Base-by-base conservation (phyloP, 2,329 filamentous ascomycete genomes). In the Calycina marina region DNA sequence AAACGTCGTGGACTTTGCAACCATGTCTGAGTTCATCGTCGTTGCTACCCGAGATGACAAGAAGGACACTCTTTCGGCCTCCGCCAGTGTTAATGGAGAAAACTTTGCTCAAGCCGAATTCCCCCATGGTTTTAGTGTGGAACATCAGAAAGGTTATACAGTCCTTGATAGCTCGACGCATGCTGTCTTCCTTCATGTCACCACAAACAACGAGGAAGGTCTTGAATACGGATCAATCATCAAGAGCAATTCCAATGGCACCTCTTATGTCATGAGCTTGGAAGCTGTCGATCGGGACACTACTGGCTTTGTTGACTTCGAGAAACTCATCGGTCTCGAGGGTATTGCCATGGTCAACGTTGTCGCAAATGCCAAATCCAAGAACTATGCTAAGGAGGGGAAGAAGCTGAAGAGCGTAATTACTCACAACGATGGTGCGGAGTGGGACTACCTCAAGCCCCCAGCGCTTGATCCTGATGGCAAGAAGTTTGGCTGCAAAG, bases 241-340 rank as follows among this genome's bases (percentile, higher is more conserved):
- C 57, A 98, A 96, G 69, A 94, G 85, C 51, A 98, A 98, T 61
- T 94, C 85, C 47, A 96, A 98, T 51, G 90, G 90, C 33, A 98
- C 90, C 1, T 90, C 81, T 2, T 98, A 94, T 49, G 82, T 93
- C 9, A 62, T 93, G 42, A 92, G 82, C 55, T 65, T 90, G 14
- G 63, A 71, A 30, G 72, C 72, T 13, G 84, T 96, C 50, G 94
- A 96, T 56, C 72, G 83, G 45, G 75, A 94, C 50, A 60, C 67
- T 9, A 46, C 54, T 2, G 85, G 77, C 26, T 94, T 77, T 49
- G 88, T 93, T 27, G 90, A 98, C 52, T 98, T 93, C 55, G 90
- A 98, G 54, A 94, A 93, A 61, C 84, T 94, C 63, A 70, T 81
- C 29, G 85, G 85, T 3, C 64, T 98, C 10, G 88, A 98, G 55